A percentile compares a stretch with the other conserved stretches of the same genome.
phyloP scores from a whole-genome alignment of 2,329 filamentous ascomycete species.

The Colletotrichum neosansevieriae region DNA sequence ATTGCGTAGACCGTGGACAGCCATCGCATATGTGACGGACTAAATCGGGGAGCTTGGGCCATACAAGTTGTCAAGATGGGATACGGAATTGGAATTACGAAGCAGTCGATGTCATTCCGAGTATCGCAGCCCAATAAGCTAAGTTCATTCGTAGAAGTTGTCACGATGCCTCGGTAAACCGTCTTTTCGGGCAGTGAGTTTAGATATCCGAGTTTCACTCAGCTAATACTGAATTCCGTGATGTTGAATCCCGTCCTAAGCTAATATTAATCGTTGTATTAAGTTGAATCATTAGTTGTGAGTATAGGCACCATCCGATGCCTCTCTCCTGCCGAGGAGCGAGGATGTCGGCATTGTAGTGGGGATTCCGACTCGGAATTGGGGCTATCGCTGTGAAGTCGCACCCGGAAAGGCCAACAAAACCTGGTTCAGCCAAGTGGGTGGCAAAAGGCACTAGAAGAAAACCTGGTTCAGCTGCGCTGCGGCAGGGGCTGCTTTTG shows the following conservation, averaged over 20 bases:
- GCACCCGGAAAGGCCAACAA: slow-evolving; percentile 19
- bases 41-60: slow-evolving; percentile 1
- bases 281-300: neutral
- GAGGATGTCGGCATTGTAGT: slow-evolving; percentile 16
- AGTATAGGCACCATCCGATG: neutral
- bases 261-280: neutral
- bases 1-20: neutral
- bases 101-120: neutral
- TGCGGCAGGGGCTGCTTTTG: slow-evolving; percentile 29
- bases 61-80: neutral
- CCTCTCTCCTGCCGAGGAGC: neutral
- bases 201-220: no score
- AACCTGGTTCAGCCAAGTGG: neutral
- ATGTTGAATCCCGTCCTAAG: neutral
- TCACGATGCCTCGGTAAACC: neutral
- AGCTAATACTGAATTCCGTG: no score
- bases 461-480: neutral
- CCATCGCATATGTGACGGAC: neutral
- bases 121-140: neutral
- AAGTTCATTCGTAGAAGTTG: neutral
- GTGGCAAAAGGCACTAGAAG: no score
- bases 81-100: slow-evolving; percentile 1
- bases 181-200: neutral
- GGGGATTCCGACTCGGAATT: slow-evolving; percentile 13
- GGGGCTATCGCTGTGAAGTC: slow-evolving; percentile 17